phyloP scores from a whole-genome alignment of 257 asterid genomes.

The Solanum piurae region DNA sequence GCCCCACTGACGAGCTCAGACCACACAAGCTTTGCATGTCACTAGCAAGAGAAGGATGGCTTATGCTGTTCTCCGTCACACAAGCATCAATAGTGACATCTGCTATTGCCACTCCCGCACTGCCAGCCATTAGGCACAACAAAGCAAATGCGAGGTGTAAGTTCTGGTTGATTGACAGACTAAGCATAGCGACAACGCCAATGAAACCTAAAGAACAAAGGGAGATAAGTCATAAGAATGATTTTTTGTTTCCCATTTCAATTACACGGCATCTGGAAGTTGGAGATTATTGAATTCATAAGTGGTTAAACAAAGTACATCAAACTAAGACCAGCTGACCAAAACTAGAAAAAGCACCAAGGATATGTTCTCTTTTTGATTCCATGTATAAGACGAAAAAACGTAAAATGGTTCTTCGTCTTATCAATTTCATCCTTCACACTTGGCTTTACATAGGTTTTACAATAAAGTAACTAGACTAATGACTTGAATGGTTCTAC shows the following conservation, averaged over 20 bases:
- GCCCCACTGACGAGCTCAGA: slow-evolving; percentile 45
- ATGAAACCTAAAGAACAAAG: slow-evolving; percentile 31
- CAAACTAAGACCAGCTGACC: not conserved
- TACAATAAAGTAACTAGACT: not conserved
- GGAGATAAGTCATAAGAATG: not conserved
- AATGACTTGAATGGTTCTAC: not conserved
- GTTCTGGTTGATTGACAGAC: slow-evolving; percentile 29
- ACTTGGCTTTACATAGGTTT: not conserved
- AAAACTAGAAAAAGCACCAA: not conserved
- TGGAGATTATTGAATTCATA: not conserved
- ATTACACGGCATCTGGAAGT: not conserved
- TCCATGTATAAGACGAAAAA: not conserved
- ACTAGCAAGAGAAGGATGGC: slow-evolving; percentile 42
- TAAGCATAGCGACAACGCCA: slow-evolving; percentile 41
- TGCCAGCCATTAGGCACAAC: slow-evolving; percentile 33
- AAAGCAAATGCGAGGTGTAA: slow-evolving; percentile 29
- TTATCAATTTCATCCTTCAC: not conserved
- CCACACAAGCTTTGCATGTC: slow-evolving; percentile 69
- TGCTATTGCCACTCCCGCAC: slow-evolving; percentile 46
- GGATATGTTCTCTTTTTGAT: not conserved
- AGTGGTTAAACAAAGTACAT: not conserved
- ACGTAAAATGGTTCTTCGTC: not conserved
- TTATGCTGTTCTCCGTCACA: slow-evolving; percentile 52
- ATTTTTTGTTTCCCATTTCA: not conserved
- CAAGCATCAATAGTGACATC: slow-evolving; percentile 70